These are phyloP conservation scores for Leucocoprinus leucothites DNA, from an alignment of 768 basidiomycete genomes.

Conservation along the genomic window DNA sequence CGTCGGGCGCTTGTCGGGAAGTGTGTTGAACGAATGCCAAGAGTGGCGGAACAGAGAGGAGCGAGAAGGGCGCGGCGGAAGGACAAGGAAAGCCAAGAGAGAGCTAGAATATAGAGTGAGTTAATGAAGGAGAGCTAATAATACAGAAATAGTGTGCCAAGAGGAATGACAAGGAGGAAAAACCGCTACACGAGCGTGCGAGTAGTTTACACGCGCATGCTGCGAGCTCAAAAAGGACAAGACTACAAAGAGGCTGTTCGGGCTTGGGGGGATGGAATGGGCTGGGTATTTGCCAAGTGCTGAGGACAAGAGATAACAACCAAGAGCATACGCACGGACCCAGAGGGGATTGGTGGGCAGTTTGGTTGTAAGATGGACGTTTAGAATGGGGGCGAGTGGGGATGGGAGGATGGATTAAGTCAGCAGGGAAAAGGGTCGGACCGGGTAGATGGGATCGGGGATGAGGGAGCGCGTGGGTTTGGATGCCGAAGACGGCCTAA, in stretches of 20 bases:
- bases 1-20: background rate
- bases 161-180: background rate
- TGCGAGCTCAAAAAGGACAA: slow-evolving; percentile 9
- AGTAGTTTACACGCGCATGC: slow-evolving; percentile 3
- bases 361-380: no score
- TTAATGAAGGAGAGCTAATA: slow-evolving; percentile 6
- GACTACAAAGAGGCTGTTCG: background rate
- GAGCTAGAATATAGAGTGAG: slow-evolving; percentile 4
- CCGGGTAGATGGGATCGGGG: slow-evolving; percentile 16
- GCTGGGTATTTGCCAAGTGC: no score
- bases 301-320: no score
- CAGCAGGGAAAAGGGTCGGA: slow-evolving; percentile 10
- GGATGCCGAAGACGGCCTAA: slow-evolving; percentile 1
- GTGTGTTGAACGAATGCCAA: background rate
- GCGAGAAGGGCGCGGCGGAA: background rate
- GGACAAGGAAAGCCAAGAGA: slow-evolving; percentile 6
- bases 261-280: background rate
- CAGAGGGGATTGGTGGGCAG: no score
- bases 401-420: background rate
- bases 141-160: slow-evolving; percentile 6
- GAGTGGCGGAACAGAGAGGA: background rate
- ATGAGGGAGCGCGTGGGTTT: slow-evolving; percentile 11
- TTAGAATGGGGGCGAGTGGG: background rate
- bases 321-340: no score
- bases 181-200: slow-evolving; percentile 8